Conservation (phyloP, 257 asterid species). For the Solanum okadae region DNA sequence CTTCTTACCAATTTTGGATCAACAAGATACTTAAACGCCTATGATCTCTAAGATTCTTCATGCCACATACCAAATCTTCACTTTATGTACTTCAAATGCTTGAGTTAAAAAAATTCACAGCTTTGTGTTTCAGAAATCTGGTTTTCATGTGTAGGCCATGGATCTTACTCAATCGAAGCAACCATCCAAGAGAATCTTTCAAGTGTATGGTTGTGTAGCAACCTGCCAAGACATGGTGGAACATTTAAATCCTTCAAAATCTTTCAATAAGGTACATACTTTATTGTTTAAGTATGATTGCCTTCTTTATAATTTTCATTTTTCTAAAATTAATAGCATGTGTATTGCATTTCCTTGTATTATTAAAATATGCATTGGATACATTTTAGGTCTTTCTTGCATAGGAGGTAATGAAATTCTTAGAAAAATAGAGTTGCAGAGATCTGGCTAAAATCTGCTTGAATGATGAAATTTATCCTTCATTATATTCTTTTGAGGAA, state of each 20-base stretch:
- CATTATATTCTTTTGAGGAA: background rate
- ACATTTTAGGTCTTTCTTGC: background rate
- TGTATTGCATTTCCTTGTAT: background rate
- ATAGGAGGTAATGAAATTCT: background rate
- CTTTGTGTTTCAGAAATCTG: background rate
- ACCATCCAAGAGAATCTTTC: conserved; percentile 51
- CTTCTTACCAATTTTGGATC: background rate
- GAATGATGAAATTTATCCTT: background rate
- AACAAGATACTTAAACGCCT: background rate
- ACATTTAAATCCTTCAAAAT: conserved; percentile 48
- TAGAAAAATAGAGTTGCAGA: background rate
- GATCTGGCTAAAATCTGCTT: background rate
- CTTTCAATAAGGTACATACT: conserved; percentile 61
- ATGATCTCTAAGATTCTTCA: background rate
- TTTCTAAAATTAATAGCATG: background rate
- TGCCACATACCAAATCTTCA: background rate
- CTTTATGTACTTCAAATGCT: background rate
- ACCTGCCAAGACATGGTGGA: conserved; percentile 80
- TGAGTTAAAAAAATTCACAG: background rate
- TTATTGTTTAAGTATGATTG: background rate
- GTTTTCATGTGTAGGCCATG: conserved; percentile 34
- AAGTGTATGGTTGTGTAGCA: conserved; percentile 79
- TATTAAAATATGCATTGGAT: too few species aligned
- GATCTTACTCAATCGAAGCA: conserved; percentile 26
- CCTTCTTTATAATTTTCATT: background rate